Evolutionary conservation across 148 eudicot genomes (phyloP), one percentile per base, ranked within the genome.

Genomic region (Chenopodium quinoa): DNA sequence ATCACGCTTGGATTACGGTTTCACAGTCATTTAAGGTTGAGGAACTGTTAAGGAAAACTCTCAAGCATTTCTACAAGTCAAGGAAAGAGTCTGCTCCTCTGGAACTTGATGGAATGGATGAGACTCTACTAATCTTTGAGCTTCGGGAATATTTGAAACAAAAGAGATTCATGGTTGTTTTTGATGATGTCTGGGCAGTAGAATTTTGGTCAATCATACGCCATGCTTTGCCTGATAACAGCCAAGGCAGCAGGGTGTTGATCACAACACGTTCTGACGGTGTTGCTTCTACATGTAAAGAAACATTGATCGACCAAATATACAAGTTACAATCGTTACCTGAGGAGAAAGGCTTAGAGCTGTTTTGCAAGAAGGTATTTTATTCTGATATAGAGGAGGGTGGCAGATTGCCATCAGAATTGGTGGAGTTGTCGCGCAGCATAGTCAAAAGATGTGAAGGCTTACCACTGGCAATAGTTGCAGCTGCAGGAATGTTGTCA

Each of bases 401-500:
- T 40, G 58, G 71, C 46, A 40, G 44, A 0, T 40, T 40, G 44
- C 82, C 71, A 8, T 4, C 71, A 44, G 82, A 80, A 46, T 13
- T 80, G 12, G 25, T 44, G 29, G 46, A 44, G 44, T 63, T 73
- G 62, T 73, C 77, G 4, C 4, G 46, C n/a, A 29, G 63, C 27
- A 25, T 73, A 2, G 60, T 80, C 1, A 27, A 34, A 66, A 80
- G 46, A 63, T 73, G 71, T 63, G 63, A 62, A 72, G 77, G 82
- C 13, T 80, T 80, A 70, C 82, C 82, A 34, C 52, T 80, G 17
- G 76, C 82, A 62, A 40, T 72, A 4, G 77, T 80, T 23, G 70
- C 82, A 23, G 72, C 44, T 23, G 82, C 64, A 32, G 58, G 77
- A 20, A n/a, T 80, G 40, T 29, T 72, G 40, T 72, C 70, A 7